phyloP scores from a whole-genome alignment of 768 basidiomycete genomes.

The Boletus vinaceobasis region DNA sequence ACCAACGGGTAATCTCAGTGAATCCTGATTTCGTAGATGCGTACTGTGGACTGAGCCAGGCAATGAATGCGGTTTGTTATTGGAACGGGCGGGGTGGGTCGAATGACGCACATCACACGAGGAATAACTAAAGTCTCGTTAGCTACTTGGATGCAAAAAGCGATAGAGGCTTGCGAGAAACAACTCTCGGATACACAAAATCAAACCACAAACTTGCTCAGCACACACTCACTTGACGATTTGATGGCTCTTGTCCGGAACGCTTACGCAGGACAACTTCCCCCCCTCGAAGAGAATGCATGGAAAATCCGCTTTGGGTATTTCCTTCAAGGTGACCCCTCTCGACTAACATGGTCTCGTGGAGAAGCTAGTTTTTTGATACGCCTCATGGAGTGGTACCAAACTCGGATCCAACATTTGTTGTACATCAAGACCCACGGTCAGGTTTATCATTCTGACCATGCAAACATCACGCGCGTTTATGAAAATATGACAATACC shows the following conservation, averaged over 20 bases:
- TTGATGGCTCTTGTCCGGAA: conserved; percentile 38
- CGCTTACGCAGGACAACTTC: conserved; percentile 26
- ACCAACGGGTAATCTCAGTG: conserved; percentile 39
- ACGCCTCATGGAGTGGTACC: conserved; percentile 42
- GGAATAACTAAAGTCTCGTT: conserved; percentile 6
- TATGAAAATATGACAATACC: conserved; percentile 14
- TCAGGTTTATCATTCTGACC: conserved; percentile 18
- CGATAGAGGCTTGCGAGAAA: conserved; percentile 35
- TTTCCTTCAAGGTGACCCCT: conserved; percentile 26
- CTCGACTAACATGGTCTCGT: conserved; percentile 14
- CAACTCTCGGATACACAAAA: conserved; percentile 34
- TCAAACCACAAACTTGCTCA: conserved; percentile 32
- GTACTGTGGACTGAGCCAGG: conserved; percentile 45
- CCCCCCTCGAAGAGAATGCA: conserved; percentile 18
- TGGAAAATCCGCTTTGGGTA: conserved; percentile 33
- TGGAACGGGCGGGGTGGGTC: conserved; percentile 38
- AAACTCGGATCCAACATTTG: conserved; percentile 39
- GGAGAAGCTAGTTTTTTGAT: conserved; percentile 46
- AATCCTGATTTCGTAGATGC: conserved; percentile 47
- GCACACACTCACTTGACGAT: conserved; percentile 26
- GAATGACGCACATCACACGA: conserved; percentile 4
- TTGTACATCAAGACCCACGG: conserved; percentile 42
- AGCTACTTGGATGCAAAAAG: conserved; percentile 36
- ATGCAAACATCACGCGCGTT: conserved; percentile 2
- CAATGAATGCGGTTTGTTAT: conserved; percentile 45